These are phyloP conservation scores for Colletotrichum liriopes DNA, from an alignment of 2,329 filamentous ascomycete genomes.

Conservation along the genomic window DNA sequence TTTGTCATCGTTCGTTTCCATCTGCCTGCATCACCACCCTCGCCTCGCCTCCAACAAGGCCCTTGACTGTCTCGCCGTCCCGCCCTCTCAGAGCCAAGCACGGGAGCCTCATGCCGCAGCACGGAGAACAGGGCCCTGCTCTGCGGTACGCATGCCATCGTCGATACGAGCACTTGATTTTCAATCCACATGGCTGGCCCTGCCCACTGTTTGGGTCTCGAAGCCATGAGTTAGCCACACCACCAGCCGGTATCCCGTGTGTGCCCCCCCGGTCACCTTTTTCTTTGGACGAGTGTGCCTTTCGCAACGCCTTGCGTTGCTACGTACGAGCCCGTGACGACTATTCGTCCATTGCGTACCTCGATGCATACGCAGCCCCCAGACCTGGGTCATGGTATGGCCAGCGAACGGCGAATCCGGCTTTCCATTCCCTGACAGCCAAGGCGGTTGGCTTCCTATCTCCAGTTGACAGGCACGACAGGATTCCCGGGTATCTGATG, in stretches of 20 bases:
- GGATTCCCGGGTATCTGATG: not conserved
- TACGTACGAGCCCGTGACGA: not conserved
- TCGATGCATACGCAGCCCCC: not conserved
- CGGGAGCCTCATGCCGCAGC: conserved; percentile 8
- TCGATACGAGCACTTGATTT: not conserved
- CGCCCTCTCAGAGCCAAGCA: not conserved
- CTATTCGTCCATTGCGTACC: not conserved
- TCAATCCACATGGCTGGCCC: not conserved
- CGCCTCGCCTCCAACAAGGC: too few species aligned
- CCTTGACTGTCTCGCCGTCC: not conserved
- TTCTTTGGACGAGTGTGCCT: conserved; percentile 3
- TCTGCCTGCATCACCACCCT: not conserved
- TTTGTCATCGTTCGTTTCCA: not conserved
- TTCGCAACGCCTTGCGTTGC: not conserved
- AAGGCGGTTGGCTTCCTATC: too few species aligned
- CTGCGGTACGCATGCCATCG: not conserved
- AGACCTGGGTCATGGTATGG: not conserved
- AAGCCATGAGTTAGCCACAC: conserved; percentile 7
- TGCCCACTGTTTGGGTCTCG: not conserved
- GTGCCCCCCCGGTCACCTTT: not conserved
- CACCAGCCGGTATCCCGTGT: conserved; percentile 3
- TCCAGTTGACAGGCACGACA: not conserved
- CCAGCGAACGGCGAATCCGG: not conserved
- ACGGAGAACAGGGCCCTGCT: not conserved
- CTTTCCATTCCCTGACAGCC: not conserved